Evolutionary conservation across 2,329 filamentous ascomycete species (phyloP), one percentile per base, ranked within the genome.

Genomic region (Monilinia vaccinii-corymbosi): DNA sequence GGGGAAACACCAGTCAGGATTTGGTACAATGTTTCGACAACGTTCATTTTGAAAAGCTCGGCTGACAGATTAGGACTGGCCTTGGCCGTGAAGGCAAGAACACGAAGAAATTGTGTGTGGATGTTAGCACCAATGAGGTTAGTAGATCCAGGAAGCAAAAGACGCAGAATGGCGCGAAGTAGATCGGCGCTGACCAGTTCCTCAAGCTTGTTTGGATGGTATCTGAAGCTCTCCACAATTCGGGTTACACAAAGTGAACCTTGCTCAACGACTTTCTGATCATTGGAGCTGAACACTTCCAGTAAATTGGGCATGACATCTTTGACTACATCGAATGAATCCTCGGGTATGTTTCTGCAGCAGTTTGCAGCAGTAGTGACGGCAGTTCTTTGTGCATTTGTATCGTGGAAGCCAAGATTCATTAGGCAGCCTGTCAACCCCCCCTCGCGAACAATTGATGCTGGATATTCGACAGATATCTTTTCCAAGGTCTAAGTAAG

Each of bases 341-440:
- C 94, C 68, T 93, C 88, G 1, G 92, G 90, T 21, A 99, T 94
- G 71, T 97, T 97, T 64, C 94, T 89, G 73, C 95, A 99, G 76
- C 94, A 99, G 71, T 99, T 99, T 60, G 94, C 95, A 11, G 95
- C 94, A 14, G 93, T 99, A 3, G 92, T 97, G 9, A 99, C 94
- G 8, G 94, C 94, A 16, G 93, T 97, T 65, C 94, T 85, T 74
- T 99, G 94, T 2, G 94, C 97, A 73, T 93, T 94, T 0, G 94
- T 99, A 18, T 93, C 88, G 70, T 99, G 99, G 75, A 99, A 99
- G 72, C 99, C 94, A 61, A 99, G 82, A 71, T 94, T 97, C 0
- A 90, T 95, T 65, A 99, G 77, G 70, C 94, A 99, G n/a, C 94
- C 94, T 1, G 90, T 96, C 64, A 99, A 78, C 13, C 94, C 94